These are phyloP conservation scores for Colletotrichum lentis DNA, from an alignment of 2,329 filamentous ascomycete species.

Conservation along the genomic window DNA sequence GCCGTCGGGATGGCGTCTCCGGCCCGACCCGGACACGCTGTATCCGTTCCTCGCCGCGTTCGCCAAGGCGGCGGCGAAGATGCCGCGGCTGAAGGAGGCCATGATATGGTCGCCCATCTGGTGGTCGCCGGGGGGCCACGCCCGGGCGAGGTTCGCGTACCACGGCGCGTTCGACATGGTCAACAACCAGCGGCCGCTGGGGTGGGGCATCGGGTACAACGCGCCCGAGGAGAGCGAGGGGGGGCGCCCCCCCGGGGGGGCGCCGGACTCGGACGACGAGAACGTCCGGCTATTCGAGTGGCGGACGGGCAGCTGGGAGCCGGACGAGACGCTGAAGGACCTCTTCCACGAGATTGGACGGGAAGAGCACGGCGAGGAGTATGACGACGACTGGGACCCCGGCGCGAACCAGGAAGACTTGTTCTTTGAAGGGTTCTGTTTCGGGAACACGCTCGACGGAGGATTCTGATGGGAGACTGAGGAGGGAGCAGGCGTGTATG, in stretches of 20 bases:
- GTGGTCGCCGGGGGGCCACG: slow-evolving; percentile 6
- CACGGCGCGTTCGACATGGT: not conserved
- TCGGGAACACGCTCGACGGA: not conserved
- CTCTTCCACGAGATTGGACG: slow-evolving; percentile 17
- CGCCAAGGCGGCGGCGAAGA: slow-evolving; percentile 2
- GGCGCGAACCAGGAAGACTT: slow-evolving; percentile 19
- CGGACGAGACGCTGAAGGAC: not conserved
- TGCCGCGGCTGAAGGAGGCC: slow-evolving; percentile 18
- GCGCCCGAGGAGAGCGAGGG: too few relatives aligned
- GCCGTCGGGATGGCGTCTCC: slow-evolving; percentile 3
- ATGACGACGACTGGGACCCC: slow-evolving; percentile 3
- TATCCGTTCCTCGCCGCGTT: not conserved
- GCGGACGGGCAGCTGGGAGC: not conserved
- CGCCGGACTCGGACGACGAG: not conserved
- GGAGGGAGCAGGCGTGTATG: too few relatives aligned
- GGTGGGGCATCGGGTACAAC: slow-evolving; percentile 16
- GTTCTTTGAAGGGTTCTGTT: slow-evolving; percentile 15
- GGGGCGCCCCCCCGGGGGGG: too few relatives aligned
- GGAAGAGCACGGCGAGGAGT: not conserved
- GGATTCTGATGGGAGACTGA: too few relatives aligned
- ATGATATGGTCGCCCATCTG: slow-evolving; percentile 21
- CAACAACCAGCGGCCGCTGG: not conserved
- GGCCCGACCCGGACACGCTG: not conserved
- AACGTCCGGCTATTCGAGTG: slow-evolving; percentile 7
- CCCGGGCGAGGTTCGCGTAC: not conserved